Evolutionary conservation across 192 early-diverging fungal species (phyloP).

Genomic region (Backusella tarrabulga): DNA sequence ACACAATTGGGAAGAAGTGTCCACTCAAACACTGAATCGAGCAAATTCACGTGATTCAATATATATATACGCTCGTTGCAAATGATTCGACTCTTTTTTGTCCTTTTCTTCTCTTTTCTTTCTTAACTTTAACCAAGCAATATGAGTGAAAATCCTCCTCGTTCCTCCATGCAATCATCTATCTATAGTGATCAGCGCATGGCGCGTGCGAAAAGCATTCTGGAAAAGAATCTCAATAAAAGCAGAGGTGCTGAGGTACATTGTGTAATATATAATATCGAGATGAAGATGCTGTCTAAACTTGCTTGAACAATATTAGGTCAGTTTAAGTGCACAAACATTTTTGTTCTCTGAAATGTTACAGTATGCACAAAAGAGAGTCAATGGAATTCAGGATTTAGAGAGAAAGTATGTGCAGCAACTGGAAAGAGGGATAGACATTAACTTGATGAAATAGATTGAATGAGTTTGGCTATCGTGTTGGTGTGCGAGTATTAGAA

Average conservation of each 20-base stretch:
- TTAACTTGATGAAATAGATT: constrained; percentile 50
- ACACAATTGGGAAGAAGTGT: neutral
- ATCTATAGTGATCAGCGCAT: constrained; percentile 22
- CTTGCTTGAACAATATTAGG: constrained; percentile 37
- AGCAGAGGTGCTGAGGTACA: constrained; percentile 69
- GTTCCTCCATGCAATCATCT: constrained; percentile 23
- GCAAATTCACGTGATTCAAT: neutral
- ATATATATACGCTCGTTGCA: neutral
- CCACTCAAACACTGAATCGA: neutral
- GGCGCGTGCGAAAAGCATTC: constrained; percentile 42
- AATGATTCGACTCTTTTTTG: neutral
- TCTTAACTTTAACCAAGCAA: neutral
- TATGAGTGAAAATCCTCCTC: constrained; percentile 15
- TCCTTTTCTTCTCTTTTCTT: neutral
- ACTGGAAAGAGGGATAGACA: neutral
- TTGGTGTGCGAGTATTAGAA: constrained; percentile 87
- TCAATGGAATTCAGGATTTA: constrained; percentile 91
- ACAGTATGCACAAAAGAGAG: constrained; percentile 95
- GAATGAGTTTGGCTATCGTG: constrained; percentile 90
- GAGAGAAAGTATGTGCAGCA: constrained; percentile 76
- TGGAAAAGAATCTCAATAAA: constrained; percentile 78
- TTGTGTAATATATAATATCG: neutral
- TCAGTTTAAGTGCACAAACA: constrained; percentile 78
- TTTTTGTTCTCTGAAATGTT: constrained; percentile 96
- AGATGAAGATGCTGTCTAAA: neutral